These are phyloP conservation scores for Shiraia sp. DNA, from an alignment of 2,329 filamentous ascomycete genomes.

Conservation along the genomic window DNA sequence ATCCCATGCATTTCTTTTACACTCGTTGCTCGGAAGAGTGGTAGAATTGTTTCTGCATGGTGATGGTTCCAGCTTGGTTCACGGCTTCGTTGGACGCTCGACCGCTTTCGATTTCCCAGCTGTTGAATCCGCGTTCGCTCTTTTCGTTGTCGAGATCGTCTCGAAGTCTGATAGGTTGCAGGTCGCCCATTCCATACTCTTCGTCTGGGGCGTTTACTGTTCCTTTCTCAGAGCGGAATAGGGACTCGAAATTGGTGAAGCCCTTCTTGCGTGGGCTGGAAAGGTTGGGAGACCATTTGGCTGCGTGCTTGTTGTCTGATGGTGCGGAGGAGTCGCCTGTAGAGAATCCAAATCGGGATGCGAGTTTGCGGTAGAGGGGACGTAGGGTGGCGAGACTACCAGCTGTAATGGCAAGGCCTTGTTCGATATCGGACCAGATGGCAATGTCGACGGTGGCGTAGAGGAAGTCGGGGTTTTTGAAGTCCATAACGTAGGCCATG, in stretches of 20 bases:
- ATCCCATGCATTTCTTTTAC: not conserved
- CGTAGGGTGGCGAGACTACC: slow-evolving; percentile 43
- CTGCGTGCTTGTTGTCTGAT: slow-evolving; percentile 18
- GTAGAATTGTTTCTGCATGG: slow-evolving; percentile 29
- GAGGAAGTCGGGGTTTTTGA: slow-evolving; percentile 39
- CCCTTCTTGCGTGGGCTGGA: slow-evolving; percentile 9
- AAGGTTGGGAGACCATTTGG: slow-evolving; percentile 18
- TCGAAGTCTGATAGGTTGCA: slow-evolving; percentile 30
- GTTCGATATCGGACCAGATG: slow-evolving; percentile 44
- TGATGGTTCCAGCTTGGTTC: slow-evolving; percentile 25
- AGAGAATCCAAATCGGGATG: slow-evolving; percentile 25
- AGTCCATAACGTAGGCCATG: slow-evolving; percentile 42
- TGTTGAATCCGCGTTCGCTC: slow-evolving; percentile 28
- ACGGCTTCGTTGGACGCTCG: slow-evolving; percentile 34
- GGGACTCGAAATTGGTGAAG: slow-evolving; percentile 26
- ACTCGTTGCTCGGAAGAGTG: slow-evolving; percentile 19
- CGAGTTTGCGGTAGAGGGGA: slow-evolving; percentile 36
- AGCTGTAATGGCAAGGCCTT: slow-evolving; percentile 43
- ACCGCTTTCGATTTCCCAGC: slow-evolving; percentile 35
- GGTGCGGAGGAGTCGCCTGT: slow-evolving; percentile 9
- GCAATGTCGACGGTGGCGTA: slow-evolving; percentile 43
- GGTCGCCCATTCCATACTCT: slow-evolving; percentile 26
- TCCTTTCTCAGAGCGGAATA: slow-evolving; percentile 28
- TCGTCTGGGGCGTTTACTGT: slow-evolving; percentile 18
- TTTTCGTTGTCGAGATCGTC: slow-evolving; percentile 31